A percentile compares a stretch with the other conserved stretches of the same genome.
Evolutionary conservation across 2,329 filamentous ascomycete species (phyloP).

Genomic region (Blumeriella jaapii): DNA sequence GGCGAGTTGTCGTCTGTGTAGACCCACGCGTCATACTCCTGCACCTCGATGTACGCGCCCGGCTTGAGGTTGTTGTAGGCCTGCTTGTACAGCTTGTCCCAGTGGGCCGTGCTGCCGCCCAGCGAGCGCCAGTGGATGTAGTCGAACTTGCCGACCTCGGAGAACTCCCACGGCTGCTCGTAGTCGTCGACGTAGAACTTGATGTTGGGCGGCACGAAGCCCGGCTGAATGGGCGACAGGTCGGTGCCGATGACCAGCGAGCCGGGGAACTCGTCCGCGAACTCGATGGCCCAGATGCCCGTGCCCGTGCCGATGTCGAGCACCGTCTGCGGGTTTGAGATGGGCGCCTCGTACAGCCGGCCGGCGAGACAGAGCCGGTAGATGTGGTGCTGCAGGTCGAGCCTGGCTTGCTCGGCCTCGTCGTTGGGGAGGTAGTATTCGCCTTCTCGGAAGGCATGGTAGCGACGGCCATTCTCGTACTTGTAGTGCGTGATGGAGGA

Average conservation of each 20-base stretch:
- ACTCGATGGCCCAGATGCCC: conserved; percentile 8
- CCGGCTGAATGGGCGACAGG: conserved; percentile 5
- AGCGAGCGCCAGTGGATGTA: conserved; percentile 26
- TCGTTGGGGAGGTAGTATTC: conserved; percentile 8
- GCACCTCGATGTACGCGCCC: conserved; percentile 13
- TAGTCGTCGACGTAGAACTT: conserved; percentile 26
- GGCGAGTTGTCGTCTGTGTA: conserved; percentile 10
- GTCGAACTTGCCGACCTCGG: conserved; percentile 27
- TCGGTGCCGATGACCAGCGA: conserved; percentile 4
- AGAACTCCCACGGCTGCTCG: conserved; percentile 23
- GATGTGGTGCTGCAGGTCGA: conserved; percentile 6
- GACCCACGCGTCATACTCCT: conserved; percentile 10
- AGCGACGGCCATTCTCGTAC: conserved; percentile 10
- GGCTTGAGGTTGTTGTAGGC: conserved; percentile 7
- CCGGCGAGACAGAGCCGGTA: conserved; percentile 2
- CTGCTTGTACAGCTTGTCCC: conserved; percentile 5
- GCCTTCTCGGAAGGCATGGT: conserved; percentile 9
- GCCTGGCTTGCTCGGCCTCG: conserved; percentile 2
- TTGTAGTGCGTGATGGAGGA: conserved; percentile 26
- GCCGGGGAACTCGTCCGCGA: not conserved
- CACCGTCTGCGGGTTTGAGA: not conserved
- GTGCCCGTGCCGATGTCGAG: conserved; percentile 7
- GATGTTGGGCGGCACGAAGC: conserved; percentile 20
- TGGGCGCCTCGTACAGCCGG: not conserved
- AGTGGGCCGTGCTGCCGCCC: conserved; percentile 5